Base-by-base conservation (phyloP, 148 eudicot species). In the Amaranthus hypochondriacus region DNA sequence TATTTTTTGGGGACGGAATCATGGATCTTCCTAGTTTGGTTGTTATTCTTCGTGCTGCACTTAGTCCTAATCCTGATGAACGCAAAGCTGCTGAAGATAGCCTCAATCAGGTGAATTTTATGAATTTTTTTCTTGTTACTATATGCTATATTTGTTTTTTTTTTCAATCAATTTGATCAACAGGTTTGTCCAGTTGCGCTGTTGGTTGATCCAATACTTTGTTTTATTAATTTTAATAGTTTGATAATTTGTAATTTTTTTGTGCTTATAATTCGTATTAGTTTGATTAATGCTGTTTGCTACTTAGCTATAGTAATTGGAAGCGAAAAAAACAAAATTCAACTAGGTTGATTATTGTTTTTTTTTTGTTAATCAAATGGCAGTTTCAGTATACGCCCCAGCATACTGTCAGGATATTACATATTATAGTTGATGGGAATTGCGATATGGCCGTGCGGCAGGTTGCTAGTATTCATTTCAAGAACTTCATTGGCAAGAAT, bases 31-130 rank as follows among this genome's bases (percentile, higher is more conserved):
- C 79, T 9, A 89, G 88, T 73, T 82, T 96, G 50, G 87, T 89
- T 46, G 80, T 89, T 8, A 79, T 96, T 55, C 90, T 96, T 48
- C 94, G 85, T 60, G 97, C 97, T 71, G 99, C 97, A 9, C 92
- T 96, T 28, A 92, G 97, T 78, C 94, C 92, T 61, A 96, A 89
- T 83, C 99, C 91, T 0, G 89, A 81, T 78, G 92, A 96, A 80
- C 91, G 99, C 53, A 96, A 89, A 73, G 94, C 99, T 4, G 99
- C 95, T 77, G 99, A 96, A 79, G 86, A 96, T 5, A 88, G 89
- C 64, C 97, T 93, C 56, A 89, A 87, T 81, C 98, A 91, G 91
- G 98, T 87, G 42, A 4, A 54, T 18, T 52, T 18, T 1, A 48
- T 9, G 39, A 28, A 28, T 77, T 50, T n/a, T 2, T 8, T 13